A percentile compares a stretch with the other conserved stretches of the same genome.
phyloP scores from a whole-genome alignment of 2,329 filamentous ascomycete genomes.

The Hypoxylon sp. region DNA sequence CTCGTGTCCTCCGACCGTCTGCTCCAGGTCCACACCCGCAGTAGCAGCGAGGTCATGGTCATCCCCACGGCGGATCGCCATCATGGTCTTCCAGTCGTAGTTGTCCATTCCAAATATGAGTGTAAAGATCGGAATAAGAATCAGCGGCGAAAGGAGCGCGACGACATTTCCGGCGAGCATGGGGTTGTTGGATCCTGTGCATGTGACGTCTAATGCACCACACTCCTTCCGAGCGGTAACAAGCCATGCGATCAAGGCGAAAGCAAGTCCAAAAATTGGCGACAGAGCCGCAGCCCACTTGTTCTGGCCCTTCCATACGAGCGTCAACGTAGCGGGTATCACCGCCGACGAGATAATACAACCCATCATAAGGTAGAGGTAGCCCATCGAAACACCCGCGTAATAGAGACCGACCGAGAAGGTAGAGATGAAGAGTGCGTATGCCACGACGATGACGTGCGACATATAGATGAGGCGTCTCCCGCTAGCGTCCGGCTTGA shows the following conservation, averaged over 20 bases:
- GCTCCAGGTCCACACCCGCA: constrained; percentile 75
- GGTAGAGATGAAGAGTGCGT: constrained; percentile 80
- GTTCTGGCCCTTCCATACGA: constrained; percentile 85
- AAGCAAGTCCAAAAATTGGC: constrained; percentile 76
- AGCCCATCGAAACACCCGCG: constrained; percentile 86
- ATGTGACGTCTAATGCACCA: constrained; percentile 75
- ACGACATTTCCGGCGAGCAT: constrained; percentile 91
- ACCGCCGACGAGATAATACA: constrained; percentile 90
- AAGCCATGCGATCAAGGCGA: constrained; percentile 80
- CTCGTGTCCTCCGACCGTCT: constrained; percentile 62
- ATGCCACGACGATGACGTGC: constrained; percentile 77
- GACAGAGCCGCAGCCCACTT: constrained; percentile 78
- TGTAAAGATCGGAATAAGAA: constrained; percentile 83
- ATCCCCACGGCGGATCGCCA: constrained; percentile 80
- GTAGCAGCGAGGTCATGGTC: constrained; percentile 77
- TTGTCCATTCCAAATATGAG: constrained; percentile 76
- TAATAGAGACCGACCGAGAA: constrained; percentile 82
- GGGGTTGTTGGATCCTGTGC: constrained; percentile 86
- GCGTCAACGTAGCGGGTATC: constrained; percentile 81
- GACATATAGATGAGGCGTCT: constrained; percentile 83
- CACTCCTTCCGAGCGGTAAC: constrained; percentile 79
- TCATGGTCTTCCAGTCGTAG: constrained; percentile 91
- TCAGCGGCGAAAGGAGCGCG: constrained; percentile 79
- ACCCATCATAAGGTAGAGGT: constrained; percentile 90
- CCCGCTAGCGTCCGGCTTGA: constrained; percentile 82